These are phyloP conservation scores for Gautieria morchelliformis DNA, from an alignment of 768 basidiomycete genomes.

Conservation along the genomic window DNA sequence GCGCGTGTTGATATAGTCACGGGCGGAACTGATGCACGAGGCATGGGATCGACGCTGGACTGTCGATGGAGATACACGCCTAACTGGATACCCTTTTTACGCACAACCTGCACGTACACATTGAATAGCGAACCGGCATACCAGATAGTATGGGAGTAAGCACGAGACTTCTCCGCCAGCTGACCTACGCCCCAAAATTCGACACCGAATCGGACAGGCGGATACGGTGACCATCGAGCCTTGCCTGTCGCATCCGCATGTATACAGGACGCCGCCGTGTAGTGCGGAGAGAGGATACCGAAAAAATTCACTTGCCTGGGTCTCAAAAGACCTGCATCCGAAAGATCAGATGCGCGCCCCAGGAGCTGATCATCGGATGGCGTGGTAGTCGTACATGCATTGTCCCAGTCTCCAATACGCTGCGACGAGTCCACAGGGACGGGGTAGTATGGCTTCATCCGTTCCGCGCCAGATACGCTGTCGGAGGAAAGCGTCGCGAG, in stretches of 20 bases:
- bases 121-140: slow-evolving; percentile 85
- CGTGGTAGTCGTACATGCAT: slow-evolving; percentile 14
- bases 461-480: slow-evolving; percentile 13
- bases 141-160: slow-evolving; percentile 82
- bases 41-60: slow-evolving; percentile 68
- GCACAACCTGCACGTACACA: slow-evolving; percentile 80
- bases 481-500: slow-evolving; percentile 19
- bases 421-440: slow-evolving; percentile 61
- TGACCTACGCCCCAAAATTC: slow-evolving; percentile 85
- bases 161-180: slow-evolving; percentile 74
- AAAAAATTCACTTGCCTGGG: slow-evolving; percentile 51
- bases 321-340: slow-evolving; percentile 20
- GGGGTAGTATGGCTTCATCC: slow-evolving; percentile 43
- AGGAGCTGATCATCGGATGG: slow-evolving; percentile 38
- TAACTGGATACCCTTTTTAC: slow-evolving; percentile 71
- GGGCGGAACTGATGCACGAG: slow-evolving; percentile 52
- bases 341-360: slow-evolving; percentile 13
- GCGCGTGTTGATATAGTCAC: neutral
- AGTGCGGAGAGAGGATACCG: slow-evolving; percentile 40
- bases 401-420: slow-evolving; percentile 60
- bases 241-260: slow-evolving; percentile 35
- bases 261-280: slow-evolving; percentile 24
- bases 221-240: slow-evolving; percentile 54
- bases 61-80: slow-evolving; percentile 88
- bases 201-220: slow-evolving; percentile 77